Conservation (phyloP, 78 protist species). For the Dictyostelium brefeldianum region DNA sequence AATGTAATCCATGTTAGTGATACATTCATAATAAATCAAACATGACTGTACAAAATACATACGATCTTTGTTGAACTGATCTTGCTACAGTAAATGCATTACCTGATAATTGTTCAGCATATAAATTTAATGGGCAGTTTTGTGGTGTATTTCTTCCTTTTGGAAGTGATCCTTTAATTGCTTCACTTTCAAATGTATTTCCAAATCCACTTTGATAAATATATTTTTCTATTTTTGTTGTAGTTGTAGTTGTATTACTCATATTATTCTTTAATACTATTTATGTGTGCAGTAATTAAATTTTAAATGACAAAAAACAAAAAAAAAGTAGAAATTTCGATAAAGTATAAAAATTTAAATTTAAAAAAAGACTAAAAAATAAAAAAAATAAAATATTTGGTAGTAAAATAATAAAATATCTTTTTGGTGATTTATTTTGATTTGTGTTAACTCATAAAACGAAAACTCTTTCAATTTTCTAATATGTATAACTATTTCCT, state of each 20-base stretch:
- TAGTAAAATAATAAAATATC: no score
- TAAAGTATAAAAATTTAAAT: no score
- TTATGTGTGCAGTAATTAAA: no score
- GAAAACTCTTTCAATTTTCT: no score
- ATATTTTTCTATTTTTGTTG: slow-evolving; percentile 34
- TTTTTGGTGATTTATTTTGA: no score
- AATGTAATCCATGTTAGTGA: background rate
- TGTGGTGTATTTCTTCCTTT: slow-evolving; percentile 95
- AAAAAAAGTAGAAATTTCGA: background rate
- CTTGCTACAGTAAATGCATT: slow-evolving; percentile 96
- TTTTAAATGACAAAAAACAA: background rate
- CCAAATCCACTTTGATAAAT: slow-evolving; percentile 93
- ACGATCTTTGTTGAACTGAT: slow-evolving; percentile 84
- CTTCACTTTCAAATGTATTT: slow-evolving; percentile 85
- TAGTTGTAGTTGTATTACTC: background rate
- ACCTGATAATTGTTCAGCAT: slow-evolving; percentile 97
- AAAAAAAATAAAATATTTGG: no score
- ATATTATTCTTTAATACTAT: background rate
- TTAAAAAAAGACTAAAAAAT: no score
- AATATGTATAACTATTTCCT: no score
- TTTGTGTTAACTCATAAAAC: no score
- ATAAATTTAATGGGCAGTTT: slow-evolving; percentile 90
- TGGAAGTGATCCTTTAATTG: slow-evolving; percentile 93
- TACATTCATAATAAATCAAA: no score
- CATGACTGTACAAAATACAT: no score